Conservation (phyloP, 306 rosid species). For the Casuarina glauca region DNA sequence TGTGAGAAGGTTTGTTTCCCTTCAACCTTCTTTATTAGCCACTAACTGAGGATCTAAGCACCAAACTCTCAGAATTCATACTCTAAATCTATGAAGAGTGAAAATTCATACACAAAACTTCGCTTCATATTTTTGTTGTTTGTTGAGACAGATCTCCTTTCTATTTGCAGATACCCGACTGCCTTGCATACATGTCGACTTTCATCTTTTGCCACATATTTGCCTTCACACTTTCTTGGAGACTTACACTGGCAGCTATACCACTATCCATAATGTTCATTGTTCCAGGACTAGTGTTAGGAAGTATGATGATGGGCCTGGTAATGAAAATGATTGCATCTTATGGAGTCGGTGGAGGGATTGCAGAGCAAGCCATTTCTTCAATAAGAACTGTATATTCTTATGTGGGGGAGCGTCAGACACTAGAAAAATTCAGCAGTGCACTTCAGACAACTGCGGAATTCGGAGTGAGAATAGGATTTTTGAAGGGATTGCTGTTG, state of each 20-base stretch:
- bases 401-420: slow-evolving; percentile 76
- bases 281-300: slow-evolving; percentile 67
- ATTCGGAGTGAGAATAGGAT: slow-evolving; percentile 69
- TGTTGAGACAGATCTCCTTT: slow-evolving; percentile 11
- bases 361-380: slow-evolving; percentile 88
- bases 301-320: slow-evolving; percentile 71
- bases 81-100: not conserved
- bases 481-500: slow-evolving; percentile 80
- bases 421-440: slow-evolving; percentile 58
- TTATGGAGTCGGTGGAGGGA: slow-evolving; percentile 82
- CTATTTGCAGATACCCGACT: slow-evolving; percentile 68
- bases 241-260: slow-evolving; percentile 72
- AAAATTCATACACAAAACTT: not conserved
- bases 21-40: not conserved
- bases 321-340: slow-evolving; percentile 84
- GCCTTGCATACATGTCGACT: slow-evolving; percentile 79
- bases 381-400: slow-evolving; percentile 83
- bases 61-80: not conserved
- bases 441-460: slow-evolving; percentile 66
- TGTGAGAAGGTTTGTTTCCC: slow-evolving; percentile 64
- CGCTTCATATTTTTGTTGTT: slow-evolving; percentile 8
- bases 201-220: slow-evolving; percentile 84
- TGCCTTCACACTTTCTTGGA: slow-evolving; percentile 79
- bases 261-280: slow-evolving; percentile 87
- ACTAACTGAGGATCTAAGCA: not conserved